A percentile compares a stretch with the other conserved stretches of the same genome.
These are phyloP conservation scores for Serendipita sp. DNA, from an alignment of 768 basidiomycete species.

Conservation along the genomic window DNA sequence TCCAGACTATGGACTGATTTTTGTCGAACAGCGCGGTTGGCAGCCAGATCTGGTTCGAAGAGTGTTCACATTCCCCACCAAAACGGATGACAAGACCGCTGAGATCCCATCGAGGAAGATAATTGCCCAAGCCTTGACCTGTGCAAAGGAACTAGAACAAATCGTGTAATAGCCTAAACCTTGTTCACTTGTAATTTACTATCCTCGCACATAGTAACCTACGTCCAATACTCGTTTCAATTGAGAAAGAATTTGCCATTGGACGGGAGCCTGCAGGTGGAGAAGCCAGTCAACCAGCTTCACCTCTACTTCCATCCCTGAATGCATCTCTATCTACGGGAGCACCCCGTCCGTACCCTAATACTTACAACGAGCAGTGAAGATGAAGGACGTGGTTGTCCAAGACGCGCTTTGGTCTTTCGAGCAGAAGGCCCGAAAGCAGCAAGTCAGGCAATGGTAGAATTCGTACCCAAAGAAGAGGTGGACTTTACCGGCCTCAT, in stretches of 20 bases:
- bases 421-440: conserved; percentile 33
- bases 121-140: conserved; percentile 57
- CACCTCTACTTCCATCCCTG: neutral
- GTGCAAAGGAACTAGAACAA: conserved; percentile 80
- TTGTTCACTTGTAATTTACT: neutral
- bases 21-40: conserved; percentile 54
- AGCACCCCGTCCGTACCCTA: conserved; percentile 43
- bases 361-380: conserved; percentile 57
- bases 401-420: conserved; percentile 52
- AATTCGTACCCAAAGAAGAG: conserved; percentile 61
- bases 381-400: conserved; percentile 45
- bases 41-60: conserved; percentile 55
- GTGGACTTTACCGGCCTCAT: conserved; percentile 51
- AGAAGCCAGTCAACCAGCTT: neutral
- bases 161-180: conserved; percentile 43
- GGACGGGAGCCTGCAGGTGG: neutral
- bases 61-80: conserved; percentile 63
- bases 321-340: conserved; percentile 65
- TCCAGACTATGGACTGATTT: neutral
- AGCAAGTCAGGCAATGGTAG: conserved; percentile 60
- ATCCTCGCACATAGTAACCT: too few species aligned
- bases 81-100: conserved; percentile 53
- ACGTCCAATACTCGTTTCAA: too few species aligned
- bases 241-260: too few species aligned
- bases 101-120: conserved; percentile 79